These are phyloP conservation scores for Tylopilus rubrobrunneus DNA, from an alignment of 768 basidiomycete species.

Conservation along the genomic window DNA sequence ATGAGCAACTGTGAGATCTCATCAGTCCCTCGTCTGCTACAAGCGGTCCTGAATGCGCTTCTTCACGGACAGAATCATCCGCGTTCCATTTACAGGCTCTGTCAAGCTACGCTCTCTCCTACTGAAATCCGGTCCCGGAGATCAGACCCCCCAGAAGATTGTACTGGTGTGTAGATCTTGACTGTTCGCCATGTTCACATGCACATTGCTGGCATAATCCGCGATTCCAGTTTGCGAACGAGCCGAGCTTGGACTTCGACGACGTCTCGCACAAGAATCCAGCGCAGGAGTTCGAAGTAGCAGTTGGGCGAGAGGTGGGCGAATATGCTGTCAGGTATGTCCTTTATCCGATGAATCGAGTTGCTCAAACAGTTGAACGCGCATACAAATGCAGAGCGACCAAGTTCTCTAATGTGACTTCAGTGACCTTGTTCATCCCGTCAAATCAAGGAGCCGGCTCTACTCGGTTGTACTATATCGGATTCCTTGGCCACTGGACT, in stretches of 20 bases:
- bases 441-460: slow-evolving; percentile 75
- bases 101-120: slow-evolving; percentile 81
- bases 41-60: slow-evolving; percentile 2
- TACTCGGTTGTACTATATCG: slow-evolving; percentile 76
- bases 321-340: slow-evolving; percentile 82
- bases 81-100: slow-evolving; percentile 83
- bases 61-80: slow-evolving; percentile 57
- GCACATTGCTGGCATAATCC: background rate
- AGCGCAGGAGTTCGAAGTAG: slow-evolving; percentile 69
- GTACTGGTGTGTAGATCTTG: slow-evolving; percentile 49
- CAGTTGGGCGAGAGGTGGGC: slow-evolving; percentile 70
- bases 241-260: slow-evolving; percentile 76
- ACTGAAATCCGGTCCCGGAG: slow-evolving; percentile 78
- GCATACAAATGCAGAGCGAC: slow-evolving; percentile 51
- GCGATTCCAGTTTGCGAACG: slow-evolving; percentile 66
- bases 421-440: slow-evolving; percentile 81
- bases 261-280: slow-evolving; percentile 60
- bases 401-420: slow-evolving; percentile 81
- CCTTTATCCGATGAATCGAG: background rate
- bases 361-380: background rate
- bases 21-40: background rate
- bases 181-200: background rate
- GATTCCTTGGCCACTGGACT: slow-evolving; percentile 79
- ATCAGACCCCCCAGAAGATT: slow-evolving; percentile 72
- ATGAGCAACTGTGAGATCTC: slow-evolving; percentile 73